Evolutionary conservation across 257 asterid genomes (phyloP).

Genomic region (Primulina huaijiensis): DNA sequence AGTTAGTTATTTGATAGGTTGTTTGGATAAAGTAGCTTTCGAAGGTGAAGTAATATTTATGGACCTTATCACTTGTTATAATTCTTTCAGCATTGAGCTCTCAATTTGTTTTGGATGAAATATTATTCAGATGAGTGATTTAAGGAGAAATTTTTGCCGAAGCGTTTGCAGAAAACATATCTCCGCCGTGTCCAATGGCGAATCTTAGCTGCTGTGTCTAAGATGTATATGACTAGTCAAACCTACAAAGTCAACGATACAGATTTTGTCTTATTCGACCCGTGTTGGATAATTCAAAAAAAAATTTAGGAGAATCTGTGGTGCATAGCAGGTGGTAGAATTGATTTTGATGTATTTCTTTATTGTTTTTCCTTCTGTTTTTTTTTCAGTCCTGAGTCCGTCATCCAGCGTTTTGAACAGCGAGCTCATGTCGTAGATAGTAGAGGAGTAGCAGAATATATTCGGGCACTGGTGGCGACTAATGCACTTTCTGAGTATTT

Average conservation of each 20-base stretch:
- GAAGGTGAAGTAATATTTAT: background rate
- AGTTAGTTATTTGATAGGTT: background rate
- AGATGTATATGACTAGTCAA: no score
- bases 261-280: no score
- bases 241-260: no score
- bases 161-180: no score
- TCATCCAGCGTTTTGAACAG: constrained; percentile 90
- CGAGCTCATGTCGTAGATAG: constrained; percentile 89
- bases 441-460: constrained; percentile 85
- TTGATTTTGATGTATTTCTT: constrained; percentile 26
- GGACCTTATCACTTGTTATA: background rate
- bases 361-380: background rate
- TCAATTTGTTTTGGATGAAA: background rate
- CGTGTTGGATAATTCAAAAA: no score
- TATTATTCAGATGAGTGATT: no score
- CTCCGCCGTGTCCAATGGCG: no score
- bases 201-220: no score
- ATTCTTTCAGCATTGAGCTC: background rate
- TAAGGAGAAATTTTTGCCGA: no score
- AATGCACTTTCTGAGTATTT: constrained; percentile 76
- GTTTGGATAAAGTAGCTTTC: background rate
- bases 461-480: constrained; percentile 84
- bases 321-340: background rate
- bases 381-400: constrained; percentile 77
- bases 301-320: no score